phyloP scores from a whole-genome alignment of 140 eudicot genomes.

The Anethum foeniculum region DNA sequence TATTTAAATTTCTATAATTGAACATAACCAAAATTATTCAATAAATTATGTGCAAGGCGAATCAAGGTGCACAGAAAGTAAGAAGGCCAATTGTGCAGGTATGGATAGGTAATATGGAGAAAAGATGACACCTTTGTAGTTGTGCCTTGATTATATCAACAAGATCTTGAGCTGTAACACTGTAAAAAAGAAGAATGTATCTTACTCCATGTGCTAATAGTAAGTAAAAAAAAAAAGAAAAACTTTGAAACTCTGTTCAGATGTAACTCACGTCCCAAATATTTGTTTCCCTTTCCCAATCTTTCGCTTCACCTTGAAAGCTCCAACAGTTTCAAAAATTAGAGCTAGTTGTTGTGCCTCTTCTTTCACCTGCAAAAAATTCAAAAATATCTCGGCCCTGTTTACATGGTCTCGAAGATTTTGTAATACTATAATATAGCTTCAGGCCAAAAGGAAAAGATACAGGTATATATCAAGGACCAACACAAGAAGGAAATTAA shows the following conservation, averaged over 20 bases:
- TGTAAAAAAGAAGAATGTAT: slow-evolving; percentile 24
- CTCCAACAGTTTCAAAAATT: slow-evolving; percentile 87
- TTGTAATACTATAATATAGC: neutral
- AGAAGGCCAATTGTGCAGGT: neutral
- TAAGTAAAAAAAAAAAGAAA: neutral
- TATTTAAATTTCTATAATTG: neutral
- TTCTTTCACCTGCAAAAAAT: slow-evolving; percentile 56
- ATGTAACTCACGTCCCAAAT: slow-evolving; percentile 65
- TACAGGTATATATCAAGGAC: neutral
- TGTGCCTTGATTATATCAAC: slow-evolving; percentile 97
- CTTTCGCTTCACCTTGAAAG: slow-evolving; percentile 92
- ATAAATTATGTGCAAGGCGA: neutral
- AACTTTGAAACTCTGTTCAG: neutral
- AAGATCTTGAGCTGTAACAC: slow-evolving; percentile 96
- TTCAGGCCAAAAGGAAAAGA: neutral
- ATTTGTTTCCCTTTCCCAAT: slow-evolving; percentile 92
- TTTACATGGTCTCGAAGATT: neutral
- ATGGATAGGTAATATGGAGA: neutral
- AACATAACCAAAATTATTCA: neutral
- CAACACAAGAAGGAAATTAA: neutral
- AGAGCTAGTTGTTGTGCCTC: slow-evolving; percentile 90
- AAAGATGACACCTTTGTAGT: slow-evolving; percentile 39
- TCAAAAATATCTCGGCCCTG: neutral
- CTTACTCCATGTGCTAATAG: slow-evolving; percentile 8
- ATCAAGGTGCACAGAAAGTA: neutral